Evolutionary conservation across 2,329 filamentous ascomycete species (phyloP).

Genomic region (Cercospora zeina): DNA sequence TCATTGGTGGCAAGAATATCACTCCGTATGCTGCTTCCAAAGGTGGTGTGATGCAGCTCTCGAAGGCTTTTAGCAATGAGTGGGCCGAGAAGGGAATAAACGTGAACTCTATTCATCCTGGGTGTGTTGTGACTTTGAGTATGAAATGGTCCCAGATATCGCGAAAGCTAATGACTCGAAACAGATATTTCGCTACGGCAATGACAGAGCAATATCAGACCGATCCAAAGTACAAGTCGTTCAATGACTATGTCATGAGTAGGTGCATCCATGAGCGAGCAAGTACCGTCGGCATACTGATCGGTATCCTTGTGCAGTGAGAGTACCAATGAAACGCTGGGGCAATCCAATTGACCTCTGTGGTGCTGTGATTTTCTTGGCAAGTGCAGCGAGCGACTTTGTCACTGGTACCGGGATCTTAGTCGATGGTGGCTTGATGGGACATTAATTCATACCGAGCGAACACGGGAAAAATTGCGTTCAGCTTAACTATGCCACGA

Average conservation of each 20-base stretch:
- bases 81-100: conserved; percentile 74
- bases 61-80: conserved; percentile 81
- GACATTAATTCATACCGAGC: conserved; percentile 1
- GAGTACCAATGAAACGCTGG: conserved; percentile 83
- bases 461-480: no score
- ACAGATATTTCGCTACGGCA: conserved; percentile 31
- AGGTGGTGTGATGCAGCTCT: conserved; percentile 79
- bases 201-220: conserved; percentile 32
- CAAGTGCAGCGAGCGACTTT: conserved; percentile 71
- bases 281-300: not conserved
- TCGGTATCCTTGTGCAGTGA: conserved; percentile 48
- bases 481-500: not conserved
- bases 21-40: conserved; percentile 84
- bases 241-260: conserved; percentile 66
- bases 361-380: conserved; percentile 74
- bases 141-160: not conserved
- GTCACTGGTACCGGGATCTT: conserved; percentile 77
- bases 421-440: conserved; percentile 73
- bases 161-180: conserved; percentile 56
- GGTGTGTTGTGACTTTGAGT: conserved; percentile 39
- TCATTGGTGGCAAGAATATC: conserved; percentile 61
- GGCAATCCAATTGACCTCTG: conserved; percentile 82
- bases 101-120: conserved; percentile 83
- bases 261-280: not conserved
- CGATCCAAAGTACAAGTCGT: conserved; percentile 32